Base-by-base conservation (phyloP, 192 early-diverging fungal genomes). In the Ramicandelaber brevisporus region DNA sequence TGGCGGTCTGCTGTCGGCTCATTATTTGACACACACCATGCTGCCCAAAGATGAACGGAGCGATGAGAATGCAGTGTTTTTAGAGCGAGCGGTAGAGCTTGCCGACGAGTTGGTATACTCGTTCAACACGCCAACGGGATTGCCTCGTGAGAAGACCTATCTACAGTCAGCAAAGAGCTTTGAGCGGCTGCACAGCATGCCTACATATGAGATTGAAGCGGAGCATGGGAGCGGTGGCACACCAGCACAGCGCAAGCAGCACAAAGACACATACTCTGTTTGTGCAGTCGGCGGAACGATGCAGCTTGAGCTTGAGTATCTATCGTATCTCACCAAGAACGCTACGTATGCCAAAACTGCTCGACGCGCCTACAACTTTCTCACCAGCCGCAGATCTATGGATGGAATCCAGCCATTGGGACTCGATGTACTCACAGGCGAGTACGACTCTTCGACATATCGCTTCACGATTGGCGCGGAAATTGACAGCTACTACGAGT, bases 401-500 rank as follows among this genome's bases (percentile, higher is more conserved):
- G 48, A 43, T 0, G 54, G 54, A 0, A 31, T 57, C 17, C 48
- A 52, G 16, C 52, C 48, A 4, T 25, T 52, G 3, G 30, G 48
- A 17, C 34, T 45, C 27, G 45, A 41, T 31, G 47, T 46, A 48
- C 12, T 37, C 7, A 30, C 29, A 4, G 44, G 48, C 7, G 39
- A 33, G 27, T 57, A n/a, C n/a, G n/a, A n/a, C n/a, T n/a, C n/a
- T n/a, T 57, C 22, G 39, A 40, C 3, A 31, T 28, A 34, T 16
- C 20, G 41, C 0, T 31, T 60, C 13, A 53, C 40, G 26, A 57
- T 88, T 33, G 89, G 89, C 9, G 70, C 72, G 12, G 64, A 78
- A 20, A 86, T 78, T 18, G 89, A 95, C 30, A 79, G 73, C 22
- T 95, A 88, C 43, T 95, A 90, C 57, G 82, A 95, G 56, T 95